These are phyloP conservation scores for Casuarina glauca DNA, from an alignment of 306 rosid species.

Conservation along the genomic window DNA sequence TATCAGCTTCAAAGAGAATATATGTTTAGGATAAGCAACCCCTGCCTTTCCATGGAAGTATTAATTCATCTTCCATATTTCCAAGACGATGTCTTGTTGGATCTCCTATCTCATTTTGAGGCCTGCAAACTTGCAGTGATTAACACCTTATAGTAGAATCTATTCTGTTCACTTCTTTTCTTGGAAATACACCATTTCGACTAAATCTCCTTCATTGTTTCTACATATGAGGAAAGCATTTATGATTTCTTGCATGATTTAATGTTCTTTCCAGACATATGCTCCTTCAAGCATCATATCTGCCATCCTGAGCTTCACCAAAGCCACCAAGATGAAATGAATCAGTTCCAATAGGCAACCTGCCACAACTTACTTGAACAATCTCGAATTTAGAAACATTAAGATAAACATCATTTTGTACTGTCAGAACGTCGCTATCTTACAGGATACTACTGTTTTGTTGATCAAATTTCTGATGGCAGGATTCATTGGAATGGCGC, in stretches of 20 bases:
- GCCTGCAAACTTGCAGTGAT: neutral
- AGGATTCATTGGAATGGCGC: constrained; percentile 40
- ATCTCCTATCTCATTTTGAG: neutral
- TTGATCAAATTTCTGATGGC: neutral
- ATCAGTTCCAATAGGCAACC: neutral
- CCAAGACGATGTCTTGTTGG: neutral
- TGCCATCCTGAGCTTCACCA: neutral
- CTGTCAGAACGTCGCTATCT: neutral
- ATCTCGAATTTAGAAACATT: neutral
- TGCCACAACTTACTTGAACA: neutral
- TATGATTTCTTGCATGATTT: neutral
- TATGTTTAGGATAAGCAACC: neutral
- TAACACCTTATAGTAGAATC: neutral
- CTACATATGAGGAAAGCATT: neutral
- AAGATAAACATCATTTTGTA: neutral
- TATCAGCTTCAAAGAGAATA: too few species aligned
- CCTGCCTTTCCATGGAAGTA: neutral
- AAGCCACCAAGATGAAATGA: neutral
- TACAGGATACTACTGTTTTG: neutral
- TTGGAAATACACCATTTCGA: neutral
- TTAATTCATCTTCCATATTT: neutral
- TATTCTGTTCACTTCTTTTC: neutral
- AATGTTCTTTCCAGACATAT: neutral
- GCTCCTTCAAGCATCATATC: neutral
- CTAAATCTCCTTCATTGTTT: neutral